Evolutionary conservation across 108 stramenopile species (phyloP).

Genomic region (Fistulifera solaris): DNA sequence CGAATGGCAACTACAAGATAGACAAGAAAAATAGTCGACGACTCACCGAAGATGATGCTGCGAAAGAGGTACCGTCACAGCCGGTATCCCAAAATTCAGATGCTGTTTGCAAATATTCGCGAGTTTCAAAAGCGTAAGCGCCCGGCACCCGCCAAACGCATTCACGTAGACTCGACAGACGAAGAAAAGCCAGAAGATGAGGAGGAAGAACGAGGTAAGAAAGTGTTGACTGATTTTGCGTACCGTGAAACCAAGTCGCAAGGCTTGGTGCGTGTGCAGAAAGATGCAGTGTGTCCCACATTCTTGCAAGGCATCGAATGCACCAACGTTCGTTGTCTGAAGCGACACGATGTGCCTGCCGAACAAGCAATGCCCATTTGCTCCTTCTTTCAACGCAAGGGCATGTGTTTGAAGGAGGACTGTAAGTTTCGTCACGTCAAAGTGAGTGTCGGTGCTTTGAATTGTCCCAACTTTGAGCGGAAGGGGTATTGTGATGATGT

Average conservation of each 20-base stretch:
- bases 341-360: conserved; percentile 62
- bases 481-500: conserved; percentile 55
- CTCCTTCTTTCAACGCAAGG: conserved; percentile 65
- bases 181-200: background rate
- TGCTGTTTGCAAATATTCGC: no score
- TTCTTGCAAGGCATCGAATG: conserved; percentile 55
- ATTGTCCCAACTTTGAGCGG: conserved; percentile 52
- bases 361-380: conserved; percentile 70
- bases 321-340: conserved; percentile 47
- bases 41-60: no score
- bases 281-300: conserved; percentile 32
- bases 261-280: background rate
- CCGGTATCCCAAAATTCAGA: no score
- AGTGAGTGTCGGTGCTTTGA: conserved; percentile 37
- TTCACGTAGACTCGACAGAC: background rate
- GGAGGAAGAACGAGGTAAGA: background rate
- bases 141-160: no score
- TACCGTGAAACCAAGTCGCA: background rate
- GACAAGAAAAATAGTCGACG: no score
- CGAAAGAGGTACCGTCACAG: no score
- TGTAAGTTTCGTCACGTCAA: conserved; percentile 74
- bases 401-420: conserved; percentile 61
- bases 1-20: no score
- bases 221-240: conserved; percentile 5
- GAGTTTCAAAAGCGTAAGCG: no score